These are phyloP conservation scores for Leccinum pachyderme DNA, from an alignment of 1,284 basidiomycete species.

Conservation along the genomic window DNA sequence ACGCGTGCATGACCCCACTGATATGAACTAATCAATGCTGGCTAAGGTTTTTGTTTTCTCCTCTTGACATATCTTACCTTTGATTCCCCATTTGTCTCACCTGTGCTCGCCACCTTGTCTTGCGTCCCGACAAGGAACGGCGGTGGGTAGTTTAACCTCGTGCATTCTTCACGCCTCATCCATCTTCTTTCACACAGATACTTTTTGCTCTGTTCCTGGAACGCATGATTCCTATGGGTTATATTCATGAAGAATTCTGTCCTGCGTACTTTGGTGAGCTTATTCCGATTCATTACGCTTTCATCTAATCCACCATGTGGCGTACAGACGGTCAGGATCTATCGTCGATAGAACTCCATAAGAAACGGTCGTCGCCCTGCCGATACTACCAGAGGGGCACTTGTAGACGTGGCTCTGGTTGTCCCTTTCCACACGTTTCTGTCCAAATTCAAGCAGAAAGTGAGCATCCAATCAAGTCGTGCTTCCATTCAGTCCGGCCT, in stretches of 20 bases:
- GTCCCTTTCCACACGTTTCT: conserved; percentile 26
- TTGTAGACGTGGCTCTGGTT: conserved; percentile 30
- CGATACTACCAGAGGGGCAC: conserved; percentile 25
- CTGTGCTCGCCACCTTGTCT: conserved; percentile 25
- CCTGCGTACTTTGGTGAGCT: conserved; percentile 18
- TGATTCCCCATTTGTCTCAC: conserved; percentile 28
- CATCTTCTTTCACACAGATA: conserved; percentile 1
- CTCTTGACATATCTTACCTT: conserved; percentile 19
- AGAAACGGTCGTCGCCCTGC: conserved; percentile 17
- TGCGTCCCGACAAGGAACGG: conserved; percentile 18
- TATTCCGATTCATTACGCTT: not conserved
- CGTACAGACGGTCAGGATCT: conserved; percentile 12
- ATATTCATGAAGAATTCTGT: conserved; percentile 18
- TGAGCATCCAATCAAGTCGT: conserved; percentile 7
- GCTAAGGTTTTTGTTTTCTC: not conserved
- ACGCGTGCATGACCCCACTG: conserved; percentile 13
- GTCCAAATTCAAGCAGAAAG: conserved; percentile 11
- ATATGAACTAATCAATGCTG: conserved; percentile 21
- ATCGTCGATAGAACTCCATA: not conserved
- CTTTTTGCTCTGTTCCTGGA: conserved; percentile 1
- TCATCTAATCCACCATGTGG: conserved; percentile 9
- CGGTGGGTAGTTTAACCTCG: conserved; percentile 17
- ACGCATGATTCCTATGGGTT: conserved; percentile 8
- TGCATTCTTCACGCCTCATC: not conserved
- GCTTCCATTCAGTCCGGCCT: conserved; percentile 8